phyloP scores from a whole-genome alignment of 768 basidiomycete genomes.

The Leccinum broughii region DNA sequence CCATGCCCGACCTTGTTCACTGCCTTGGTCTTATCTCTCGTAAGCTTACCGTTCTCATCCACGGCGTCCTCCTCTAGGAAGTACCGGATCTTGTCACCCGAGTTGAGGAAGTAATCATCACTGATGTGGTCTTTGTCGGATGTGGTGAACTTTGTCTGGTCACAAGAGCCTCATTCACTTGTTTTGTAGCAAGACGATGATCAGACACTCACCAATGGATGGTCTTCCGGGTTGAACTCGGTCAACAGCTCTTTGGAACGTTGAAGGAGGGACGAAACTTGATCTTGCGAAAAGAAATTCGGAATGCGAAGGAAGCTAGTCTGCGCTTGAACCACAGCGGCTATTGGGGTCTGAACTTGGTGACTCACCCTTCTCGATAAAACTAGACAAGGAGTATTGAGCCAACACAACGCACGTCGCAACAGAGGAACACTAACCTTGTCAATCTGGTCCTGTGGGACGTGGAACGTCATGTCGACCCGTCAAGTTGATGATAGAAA shows the following conservation, averaged over 20 bases:
- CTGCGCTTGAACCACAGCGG: neutral
- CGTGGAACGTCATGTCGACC: conserved; percentile 37
- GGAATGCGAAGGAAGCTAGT: conserved; percentile 78
- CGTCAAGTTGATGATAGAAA: neutral
- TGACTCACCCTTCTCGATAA: conserved; percentile 54
- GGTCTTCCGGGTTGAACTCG: conserved; percentile 74
- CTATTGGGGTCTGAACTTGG: neutral
- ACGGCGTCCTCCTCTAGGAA: conserved; percentile 93
- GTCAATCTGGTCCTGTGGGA: conserved; percentile 57
- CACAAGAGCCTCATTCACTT: neutral
- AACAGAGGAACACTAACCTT: conserved; percentile 40
- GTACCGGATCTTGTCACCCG: conserved; percentile 93
- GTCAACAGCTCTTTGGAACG: conserved; percentile 76
- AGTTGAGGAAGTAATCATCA: conserved; percentile 90
- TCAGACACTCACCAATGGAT: conserved; percentile 67
- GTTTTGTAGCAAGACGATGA: conserved; percentile 1
- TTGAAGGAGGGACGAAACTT: conserved; percentile 59
- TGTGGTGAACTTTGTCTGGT: conserved; percentile 88
- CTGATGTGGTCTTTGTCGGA: conserved; percentile 74
- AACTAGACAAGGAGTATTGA: conserved; percentile 40
- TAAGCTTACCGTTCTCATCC: conserved; percentile 65
- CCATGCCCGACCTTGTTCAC: conserved; percentile 97
- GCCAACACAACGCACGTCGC: neutral
- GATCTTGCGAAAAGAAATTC: conserved; percentile 61
- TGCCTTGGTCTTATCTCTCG: conserved; percentile 66